Conservation (phyloP, 2,329 filamentous ascomycete species). For the Calonectria pteridis region DNA sequence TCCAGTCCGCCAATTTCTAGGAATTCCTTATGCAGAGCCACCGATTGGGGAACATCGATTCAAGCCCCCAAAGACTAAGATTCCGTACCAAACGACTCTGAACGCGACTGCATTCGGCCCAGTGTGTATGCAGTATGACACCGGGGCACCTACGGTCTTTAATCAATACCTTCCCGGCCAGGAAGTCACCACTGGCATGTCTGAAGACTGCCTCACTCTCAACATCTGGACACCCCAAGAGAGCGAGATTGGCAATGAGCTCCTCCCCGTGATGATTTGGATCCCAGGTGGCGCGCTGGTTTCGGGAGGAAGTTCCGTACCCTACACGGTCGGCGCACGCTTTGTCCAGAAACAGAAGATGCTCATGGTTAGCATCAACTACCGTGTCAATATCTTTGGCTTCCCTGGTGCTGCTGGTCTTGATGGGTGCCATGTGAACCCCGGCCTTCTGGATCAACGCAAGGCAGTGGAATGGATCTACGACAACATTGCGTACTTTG, state of each 20-base stretch:
- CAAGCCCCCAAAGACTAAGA: conserved; percentile 12
- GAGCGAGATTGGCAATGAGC: conserved; percentile 3
- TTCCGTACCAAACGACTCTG: conserved; percentile 6
- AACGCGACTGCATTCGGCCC: conserved; percentile 15
- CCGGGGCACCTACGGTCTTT: neutral
- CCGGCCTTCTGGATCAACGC: conserved; percentile 15
- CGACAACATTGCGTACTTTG: conserved; percentile 22
- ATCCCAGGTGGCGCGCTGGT: conserved; percentile 15
- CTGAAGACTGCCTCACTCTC: conserved; percentile 14
- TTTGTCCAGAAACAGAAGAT: conserved; percentile 9
- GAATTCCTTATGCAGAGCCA: conserved; percentile 18
- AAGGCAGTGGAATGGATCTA: conserved; percentile 19
- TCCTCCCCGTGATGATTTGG: conserved; percentile 15
- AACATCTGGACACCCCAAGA: conserved; percentile 18
- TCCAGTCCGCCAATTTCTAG: conserved; percentile 8
- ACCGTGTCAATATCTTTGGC: conserved; percentile 25
- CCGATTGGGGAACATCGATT: conserved; percentile 3
- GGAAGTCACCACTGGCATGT: conserved; percentile 7
- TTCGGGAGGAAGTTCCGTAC: conserved; percentile 7
- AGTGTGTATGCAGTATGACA: conserved; percentile 15
- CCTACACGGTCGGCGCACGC: conserved; percentile 9
- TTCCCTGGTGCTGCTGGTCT: conserved; percentile 16
- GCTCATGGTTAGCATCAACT: conserved; percentile 15
- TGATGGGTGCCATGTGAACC: conserved; percentile 14
- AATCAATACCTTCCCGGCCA: neutral